Percentiles rank a stretch among this genome's conserved stretches.
Conservation (phyloP, 306 rosid species). For the Erythrophleum fordii region DNA sequence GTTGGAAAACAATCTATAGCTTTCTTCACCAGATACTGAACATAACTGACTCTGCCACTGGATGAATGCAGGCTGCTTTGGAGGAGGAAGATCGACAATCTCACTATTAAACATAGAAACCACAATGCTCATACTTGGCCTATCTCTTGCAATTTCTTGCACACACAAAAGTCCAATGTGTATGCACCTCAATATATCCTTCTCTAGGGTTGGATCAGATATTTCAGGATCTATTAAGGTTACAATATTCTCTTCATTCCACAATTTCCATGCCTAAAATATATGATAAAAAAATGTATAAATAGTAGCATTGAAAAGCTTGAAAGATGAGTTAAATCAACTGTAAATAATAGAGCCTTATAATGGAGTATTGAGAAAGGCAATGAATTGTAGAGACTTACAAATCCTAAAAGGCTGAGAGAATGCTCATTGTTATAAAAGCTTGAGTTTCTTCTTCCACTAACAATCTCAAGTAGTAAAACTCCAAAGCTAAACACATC, state of each 20-base stretch:
- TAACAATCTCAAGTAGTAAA: conserved; percentile 38
- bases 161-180: conserved; percentile 46
- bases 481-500: conserved; percentile 49
- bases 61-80: conserved; percentile 42
- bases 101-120: conserved; percentile 45
- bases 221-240: conserved; percentile 20
- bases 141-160: conserved; percentile 35
- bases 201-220: not conserved
- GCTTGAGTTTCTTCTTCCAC: conserved; percentile 39
- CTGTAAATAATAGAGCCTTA: not conserved
- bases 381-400: not conserved
- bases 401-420: conserved; percentile 35
- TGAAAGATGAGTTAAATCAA: not conserved
- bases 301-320: not conserved
- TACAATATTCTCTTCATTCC: conserved; percentile 28
- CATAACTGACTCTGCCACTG: not conserved
- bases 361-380: not conserved
- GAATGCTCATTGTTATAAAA: conserved; percentile 13
- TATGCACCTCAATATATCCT: conserved; percentile 34
- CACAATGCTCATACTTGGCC: conserved; percentile 16
- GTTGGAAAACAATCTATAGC: not conserved
- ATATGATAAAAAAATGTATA: not conserved
- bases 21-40: not conserved
- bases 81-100: conserved; percentile 25
- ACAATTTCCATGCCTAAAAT: conserved; percentile 40